Percentiles rank a stretch among this genome's conserved stretches.
Evolutionary conservation across 192 early-diverging fungal genomes (phyloP).

Genomic region (Backusella liffmaniae): DNA sequence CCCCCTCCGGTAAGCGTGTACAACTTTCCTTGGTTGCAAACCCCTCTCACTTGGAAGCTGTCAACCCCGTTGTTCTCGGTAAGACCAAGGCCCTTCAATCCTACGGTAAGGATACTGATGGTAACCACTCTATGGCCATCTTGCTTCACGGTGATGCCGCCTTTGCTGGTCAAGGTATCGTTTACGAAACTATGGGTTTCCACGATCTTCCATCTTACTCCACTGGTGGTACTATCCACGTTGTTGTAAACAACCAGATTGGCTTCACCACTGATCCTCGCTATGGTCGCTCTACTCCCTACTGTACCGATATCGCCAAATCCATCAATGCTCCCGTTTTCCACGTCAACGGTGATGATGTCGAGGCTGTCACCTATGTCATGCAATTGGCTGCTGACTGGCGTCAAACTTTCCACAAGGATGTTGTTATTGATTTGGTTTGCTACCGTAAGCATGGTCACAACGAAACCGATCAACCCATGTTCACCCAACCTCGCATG

Average conservation of each 20-base stretch:
- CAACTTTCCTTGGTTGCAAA: constrained; percentile 97
- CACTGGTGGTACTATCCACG: constrained; percentile 96
- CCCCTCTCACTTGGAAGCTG: constrained; percentile 98
- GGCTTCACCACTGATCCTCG: constrained; percentile 99
- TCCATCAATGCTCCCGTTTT: constrained; percentile 95
- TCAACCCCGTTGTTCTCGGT: constrained; percentile 96
- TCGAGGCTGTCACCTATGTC: constrained; percentile 93
- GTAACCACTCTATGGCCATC: constrained; percentile 85
- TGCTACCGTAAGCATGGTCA: constrained; percentile 98
- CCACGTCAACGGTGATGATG: constrained; percentile 98
- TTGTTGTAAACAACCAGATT: constrained; percentile 99
- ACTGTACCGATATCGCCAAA: constrained; percentile 98
- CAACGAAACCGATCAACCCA: constrained; percentile 99
- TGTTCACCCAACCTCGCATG: constrained; percentile 98
- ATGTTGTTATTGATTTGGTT: constrained; percentile 95
- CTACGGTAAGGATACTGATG: constrained; percentile 86
- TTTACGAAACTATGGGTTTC: constrained; percentile 97
- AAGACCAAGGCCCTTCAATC: constrained; percentile 96
- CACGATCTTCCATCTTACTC: constrained; percentile 93
- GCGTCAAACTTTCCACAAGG: constrained; percentile 94
- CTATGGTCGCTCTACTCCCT: constrained; percentile 91
- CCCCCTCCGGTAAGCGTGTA: constrained; percentile 95
- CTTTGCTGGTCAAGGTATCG: constrained; percentile 96
- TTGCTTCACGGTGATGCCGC: constrained; percentile 98
- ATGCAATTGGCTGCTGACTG: constrained; percentile 95